Base-by-base conservation (phyloP, 1,139 yeast genomes). In the Barnettozyma hawaiiensis region DNA sequence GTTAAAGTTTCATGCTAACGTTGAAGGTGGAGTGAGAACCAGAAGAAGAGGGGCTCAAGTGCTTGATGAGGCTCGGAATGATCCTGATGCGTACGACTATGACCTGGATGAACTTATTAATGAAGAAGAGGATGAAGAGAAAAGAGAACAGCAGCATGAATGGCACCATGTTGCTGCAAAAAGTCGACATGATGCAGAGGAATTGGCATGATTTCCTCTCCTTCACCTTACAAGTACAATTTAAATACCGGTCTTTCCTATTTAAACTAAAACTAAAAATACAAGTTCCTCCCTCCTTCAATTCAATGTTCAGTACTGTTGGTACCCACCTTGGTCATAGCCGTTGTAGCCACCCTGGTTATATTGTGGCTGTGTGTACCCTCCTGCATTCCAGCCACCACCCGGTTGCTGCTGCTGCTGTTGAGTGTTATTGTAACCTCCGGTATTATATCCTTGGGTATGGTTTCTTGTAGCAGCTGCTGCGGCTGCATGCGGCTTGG, bases 101-200 rank as follows among this genome's bases (percentile, higher is more conserved):
- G 60, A 56, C 39, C 29, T 56, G 8, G 60, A 56, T 35, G 58
- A 52, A 20, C 41, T 55, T 11, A 53, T 54, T 26, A 42, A 45
- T 19, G 47, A 52, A 7, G 57, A 47, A 16, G 23, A 42, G 2
- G 35, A 37, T n/a, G 50, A 47, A 14, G 54, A 55, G 26, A 24
- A n/a, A 6, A 28, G 14, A 15, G 58, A 54, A 8, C 19, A 28
- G 11, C 24, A 35, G n/a, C 9, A 26, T 11, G 52, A 51, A 23
- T 42, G 43, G 20, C 26, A 42, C 4, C 23, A 29, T 6, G 44
- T 50, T 28, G 41, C 42, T n/a, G 53, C 54, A 7, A 51, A 47
- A 33, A 22, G 40, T n/a, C 46, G 47, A 20, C 43, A 48, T 7
- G 49, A 49, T 12, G 20, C 50, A 26, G 58, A 54, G 27, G 52